Evolutionary conservation across 306 rosid species (phyloP).

Genomic region (Trifolium subterraneum): DNA sequence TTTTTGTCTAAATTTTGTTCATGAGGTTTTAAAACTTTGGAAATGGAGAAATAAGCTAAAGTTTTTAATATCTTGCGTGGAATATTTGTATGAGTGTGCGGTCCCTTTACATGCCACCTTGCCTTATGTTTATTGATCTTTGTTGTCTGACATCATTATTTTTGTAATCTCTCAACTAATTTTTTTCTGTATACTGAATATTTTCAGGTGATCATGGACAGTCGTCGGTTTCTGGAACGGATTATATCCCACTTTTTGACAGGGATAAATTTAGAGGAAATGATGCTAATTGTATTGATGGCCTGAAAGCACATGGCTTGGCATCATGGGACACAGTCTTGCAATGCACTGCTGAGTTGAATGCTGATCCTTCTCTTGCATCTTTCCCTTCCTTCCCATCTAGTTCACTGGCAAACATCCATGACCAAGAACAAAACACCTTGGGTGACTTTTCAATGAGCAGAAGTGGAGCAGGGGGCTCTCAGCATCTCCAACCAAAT

Average conservation of each 20-base stretch:
- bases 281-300: slow-evolving; percentile 47
- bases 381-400: slow-evolving; percentile 54
- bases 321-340: slow-evolving; percentile 71
- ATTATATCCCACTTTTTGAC: slow-evolving; percentile 54
- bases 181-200: slow-evolving; percentile 17
- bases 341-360: slow-evolving; percentile 52
- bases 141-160: slow-evolving; percentile 13
- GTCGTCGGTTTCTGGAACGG: slow-evolving; percentile 60
- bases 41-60: background rate
- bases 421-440: slow-evolving; percentile 52
- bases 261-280: slow-evolving; percentile 51
- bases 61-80: slow-evolving; percentile 28
- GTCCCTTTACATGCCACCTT: slow-evolving; percentile 47
- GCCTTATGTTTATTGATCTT: slow-evolving; percentile 14
- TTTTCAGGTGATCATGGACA: slow-evolving; percentile 54
- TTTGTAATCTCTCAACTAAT: slow-evolving; percentile 25
- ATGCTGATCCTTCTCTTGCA: slow-evolving; percentile 56
- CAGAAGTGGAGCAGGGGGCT: slow-evolving; percentile 51
- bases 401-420: slow-evolving; percentile 49
- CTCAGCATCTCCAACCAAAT: slow-evolving; percentile 56
- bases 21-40: slow-evolving; percentile 17
- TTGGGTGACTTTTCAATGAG: slow-evolving; percentile 42
- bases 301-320: slow-evolving; percentile 55
- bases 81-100: slow-evolving; percentile 35
- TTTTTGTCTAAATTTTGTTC: slow-evolving; percentile 43